Base-by-base conservation (phyloP, 2,329 filamentous ascomycete genomes). In the Xylaria polymorpha region DNA sequence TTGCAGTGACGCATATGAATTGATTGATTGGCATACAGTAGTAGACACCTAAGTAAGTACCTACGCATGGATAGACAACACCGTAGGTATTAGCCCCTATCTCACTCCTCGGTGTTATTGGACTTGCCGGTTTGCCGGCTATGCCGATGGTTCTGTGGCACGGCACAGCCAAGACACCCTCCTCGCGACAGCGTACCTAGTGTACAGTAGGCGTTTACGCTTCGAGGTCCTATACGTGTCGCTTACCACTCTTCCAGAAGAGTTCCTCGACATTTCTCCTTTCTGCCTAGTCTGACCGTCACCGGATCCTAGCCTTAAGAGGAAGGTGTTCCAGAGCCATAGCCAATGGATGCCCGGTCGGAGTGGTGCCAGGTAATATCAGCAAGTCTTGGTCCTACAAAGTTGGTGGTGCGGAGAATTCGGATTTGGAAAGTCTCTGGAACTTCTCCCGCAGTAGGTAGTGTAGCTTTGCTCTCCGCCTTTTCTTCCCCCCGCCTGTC, bases 231-330 rank as follows among this genome's bases (percentile, higher is more conserved):
- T 9, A 18, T 57, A 37, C 37, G 55, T 37, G 37, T 39, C 46
- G 29, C 51, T n/a, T 48, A 37, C 48, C 53, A 35, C 25, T 29
- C 55, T 71, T 71, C 69, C 55, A 69, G 69, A 71, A 71, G 56
- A 22, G 55, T 71, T 71, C 69, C 58, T 66, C 56, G 15, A 57
- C n/a, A 61, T 71, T 71, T 44, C 69, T 67, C 37, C 60, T 62
- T 67, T 62, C 48, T 37, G 60, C 58, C 56, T 71, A 71, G 63
- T 20, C 46, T 7, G 29, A 7, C 44, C 29, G 41, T 35, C 44
- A 55, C 60, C 50, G 35, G 12, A 37, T 43, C 35, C 29, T 66
- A 50, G 39, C 65, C 61, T 6, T 15, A 65, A 64, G 29, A 8
- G 58, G 69, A 66, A 71, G 66, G 69, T 71, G 58, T 50, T 60